Evolutionary conservation across 495 filamentous ascomycete species (phyloP).

Genomic region (Hypomontagnella submonticulosa): DNA sequence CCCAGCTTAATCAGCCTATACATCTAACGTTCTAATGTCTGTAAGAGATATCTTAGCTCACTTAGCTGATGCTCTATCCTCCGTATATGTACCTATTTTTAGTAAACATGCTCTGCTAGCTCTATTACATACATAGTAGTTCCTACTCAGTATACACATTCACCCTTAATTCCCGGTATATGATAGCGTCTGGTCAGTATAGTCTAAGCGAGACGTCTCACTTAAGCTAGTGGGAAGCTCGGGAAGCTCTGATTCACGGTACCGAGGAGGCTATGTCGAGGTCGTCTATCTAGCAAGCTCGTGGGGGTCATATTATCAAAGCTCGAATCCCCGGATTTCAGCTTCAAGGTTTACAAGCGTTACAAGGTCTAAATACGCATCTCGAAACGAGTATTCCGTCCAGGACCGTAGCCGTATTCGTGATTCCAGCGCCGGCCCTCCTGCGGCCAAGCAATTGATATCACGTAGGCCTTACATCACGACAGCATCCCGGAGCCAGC

Average conservation of each 20-base stretch:
- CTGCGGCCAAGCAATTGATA: conserved; percentile 22
- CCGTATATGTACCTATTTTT: conserved; percentile 12
- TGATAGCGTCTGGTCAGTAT: not conserved
- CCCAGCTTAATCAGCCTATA: conserved; percentile 26
- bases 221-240: too few species aligned
- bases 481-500: conserved; percentile 9
- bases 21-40: not conserved
- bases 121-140: too few species aligned
- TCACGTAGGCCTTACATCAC: conserved; percentile 29
- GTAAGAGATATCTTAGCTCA: not conserved
- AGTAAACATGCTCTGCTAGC: too few species aligned
- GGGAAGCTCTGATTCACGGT: too few species aligned
- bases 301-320: too few species aligned
- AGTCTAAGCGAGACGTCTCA: too few species aligned
- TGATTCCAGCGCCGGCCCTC: conserved; percentile 1
- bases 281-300: too few species aligned
- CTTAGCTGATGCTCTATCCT: not conserved
- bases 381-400: conserved; percentile 11
- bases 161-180: conserved; percentile 15
- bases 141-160: conserved; percentile 1
- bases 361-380: conserved; percentile 6
- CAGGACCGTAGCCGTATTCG: conserved; percentile 17
- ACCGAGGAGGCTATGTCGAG: too few species aligned
- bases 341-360: too few species aligned
- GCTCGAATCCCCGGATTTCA: too few species aligned